Base-by-base conservation (phyloP, 768 basidiomycete species). In the Sutorius australiensis region DNA sequence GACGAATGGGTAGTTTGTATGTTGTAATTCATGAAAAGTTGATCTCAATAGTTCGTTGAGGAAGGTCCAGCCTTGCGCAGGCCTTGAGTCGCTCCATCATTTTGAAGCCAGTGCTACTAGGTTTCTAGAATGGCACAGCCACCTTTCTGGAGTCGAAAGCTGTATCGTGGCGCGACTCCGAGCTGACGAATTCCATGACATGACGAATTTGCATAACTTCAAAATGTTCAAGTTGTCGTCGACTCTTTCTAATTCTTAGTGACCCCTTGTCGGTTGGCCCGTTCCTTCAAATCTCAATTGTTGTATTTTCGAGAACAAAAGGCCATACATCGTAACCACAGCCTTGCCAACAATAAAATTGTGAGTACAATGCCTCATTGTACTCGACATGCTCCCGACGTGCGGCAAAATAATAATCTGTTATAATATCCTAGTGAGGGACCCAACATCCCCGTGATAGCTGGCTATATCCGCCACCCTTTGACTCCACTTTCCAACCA, bases 321-420 rank as follows among this genome's bases (percentile, higher is more conserved):
- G 38, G 33, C 47, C 19, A 30, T 30, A 36, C 49, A 36, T 40
- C 41, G 60, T 60, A 48, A 56, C 59, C 58, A 68, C 61, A 58
- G 64, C 64, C 57, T 57, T 49, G 53, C 53, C 55, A 69, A 71
- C 61, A 69, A 69, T 60, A 69, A 55, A 51, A 40, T 39, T 40
- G 68, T 67, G 48, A 71, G 68, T 63, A 61, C 62, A 69, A 68
- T 59, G 61, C 24, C 24, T 24, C 24, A 24, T 24, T 24, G 24
- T 24, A 24, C 24, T 24, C 24, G 62, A 63, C 66, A 63, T 50
- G 68, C 61, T 59, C 56, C 54, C 45, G 16, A 61, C 67, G 65
- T 49, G 67, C 57, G 57, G 50, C 64, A 63, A 24, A 24, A 24
- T 41, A 68, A 43, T 52, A 40, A 50, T 44, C 46, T 33, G 39